These are phyloP conservation scores for Nemania sp. DNA, from an alignment of 2,329 filamentous ascomycete genomes.

Conservation along the genomic window DNA sequence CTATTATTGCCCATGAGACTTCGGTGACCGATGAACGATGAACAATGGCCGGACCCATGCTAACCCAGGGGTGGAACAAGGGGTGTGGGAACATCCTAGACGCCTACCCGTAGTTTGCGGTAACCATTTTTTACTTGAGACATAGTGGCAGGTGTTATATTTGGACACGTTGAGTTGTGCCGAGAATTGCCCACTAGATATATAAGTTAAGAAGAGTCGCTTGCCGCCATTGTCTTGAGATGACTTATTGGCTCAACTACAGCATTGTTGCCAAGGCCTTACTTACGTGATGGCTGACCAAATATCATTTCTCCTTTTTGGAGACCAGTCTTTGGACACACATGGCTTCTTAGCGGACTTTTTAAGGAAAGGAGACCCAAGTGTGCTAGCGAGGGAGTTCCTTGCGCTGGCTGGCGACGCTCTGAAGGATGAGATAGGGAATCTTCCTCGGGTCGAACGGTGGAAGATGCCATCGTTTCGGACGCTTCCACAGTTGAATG, in stretches of 20 bases:
- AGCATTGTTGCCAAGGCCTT: conserved; percentile 6
- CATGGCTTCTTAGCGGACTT: conserved; percentile 64
- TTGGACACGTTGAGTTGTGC: conserved; percentile 32
- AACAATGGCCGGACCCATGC: conserved; percentile 44
- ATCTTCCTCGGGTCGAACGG: conserved; percentile 60
- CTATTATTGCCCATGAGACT: conserved; percentile 44
- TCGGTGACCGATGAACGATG: conserved; percentile 50
- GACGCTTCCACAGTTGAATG: conserved; percentile 66
- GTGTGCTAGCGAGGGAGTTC: conserved; percentile 63
- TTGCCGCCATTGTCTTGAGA: conserved; percentile 16
- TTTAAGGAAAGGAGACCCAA: conserved; percentile 50
- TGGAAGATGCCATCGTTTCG: conserved; percentile 64
- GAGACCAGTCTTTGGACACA: conserved; percentile 72
- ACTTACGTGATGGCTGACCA: conserved; percentile 49
- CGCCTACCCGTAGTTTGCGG: conserved; percentile 14
- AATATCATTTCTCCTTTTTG: conserved; percentile 66
- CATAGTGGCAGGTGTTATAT: conserved; percentile 32
- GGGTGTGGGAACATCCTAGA: conserved; percentile 33
- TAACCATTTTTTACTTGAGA: conserved; percentile 27
- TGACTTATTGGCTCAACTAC: conserved; percentile 32
- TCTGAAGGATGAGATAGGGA: conserved; percentile 63
- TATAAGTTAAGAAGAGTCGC: conserved; percentile 38
- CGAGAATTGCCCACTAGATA: conserved; percentile 31
- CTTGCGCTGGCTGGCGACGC: conserved; percentile 61
- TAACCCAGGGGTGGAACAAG: conserved; percentile 29